phyloP scores from a whole-genome alignment of 2,329 filamentous ascomycete genomes.

The Diaporthe vexans region DNA sequence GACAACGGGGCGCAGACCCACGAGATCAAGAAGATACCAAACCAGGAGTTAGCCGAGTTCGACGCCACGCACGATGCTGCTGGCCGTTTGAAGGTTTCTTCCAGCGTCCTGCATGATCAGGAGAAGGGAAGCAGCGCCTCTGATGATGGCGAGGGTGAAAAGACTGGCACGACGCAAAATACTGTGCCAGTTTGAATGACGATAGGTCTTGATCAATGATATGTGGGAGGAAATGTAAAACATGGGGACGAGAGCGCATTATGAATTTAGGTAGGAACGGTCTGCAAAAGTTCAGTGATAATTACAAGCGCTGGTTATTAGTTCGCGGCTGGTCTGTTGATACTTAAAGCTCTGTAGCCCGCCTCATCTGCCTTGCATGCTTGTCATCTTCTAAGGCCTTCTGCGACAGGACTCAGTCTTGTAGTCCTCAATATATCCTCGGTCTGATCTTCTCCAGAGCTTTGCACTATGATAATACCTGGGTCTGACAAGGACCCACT shows the following conservation, averaged over 20 bases:
- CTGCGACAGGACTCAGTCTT: neutral
- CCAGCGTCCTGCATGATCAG: neutral
- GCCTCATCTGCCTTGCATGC: neutral
- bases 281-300: neutral
- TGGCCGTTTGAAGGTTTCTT: constrained; percentile 40
- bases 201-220: no score
- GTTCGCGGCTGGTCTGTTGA: neutral
- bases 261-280: no score
- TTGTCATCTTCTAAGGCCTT: neutral
- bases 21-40: constrained; percentile 61
- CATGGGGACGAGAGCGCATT: no score
- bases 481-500: neutral
- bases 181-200: neutral
- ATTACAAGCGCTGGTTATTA: no score
- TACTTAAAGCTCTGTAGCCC: neutral
- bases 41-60: constrained; percentile 58
- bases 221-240: no score
- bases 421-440: no score
- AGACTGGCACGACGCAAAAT: neutral
- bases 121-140: constrained; percentile 16
- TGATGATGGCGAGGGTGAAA: constrained; percentile 4
- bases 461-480: neutral
- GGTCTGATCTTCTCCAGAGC: neutral
- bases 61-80: constrained; percentile 53
- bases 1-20: constrained; percentile 61